Base-by-base conservation (phyloP, 192 early-diverging fungal species). In the Phlyctochytrium bullatum region DNA sequence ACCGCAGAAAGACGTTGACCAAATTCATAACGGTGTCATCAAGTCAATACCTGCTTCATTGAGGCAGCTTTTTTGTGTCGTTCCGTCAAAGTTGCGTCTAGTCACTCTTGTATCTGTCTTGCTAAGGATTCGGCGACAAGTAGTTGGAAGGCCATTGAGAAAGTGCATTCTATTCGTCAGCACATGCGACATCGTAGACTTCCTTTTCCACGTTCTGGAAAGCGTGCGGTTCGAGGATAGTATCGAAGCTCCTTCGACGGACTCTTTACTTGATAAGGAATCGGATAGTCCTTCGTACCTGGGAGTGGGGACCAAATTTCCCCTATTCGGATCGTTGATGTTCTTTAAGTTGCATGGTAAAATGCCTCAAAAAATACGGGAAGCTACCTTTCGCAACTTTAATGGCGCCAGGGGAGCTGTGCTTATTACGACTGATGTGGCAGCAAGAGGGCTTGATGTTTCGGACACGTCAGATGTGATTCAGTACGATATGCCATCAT, bases 401-500 rank as follows among this genome's bases (percentile, higher is more conserved):
- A 83, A 86, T 33, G 74, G 80, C 50, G 31, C 62, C 14, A 69
- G 31, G 0, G 36, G 77, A 10, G 86, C 91, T 34, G 80, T 99
- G 23, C 78, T 99, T 29, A 84, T 99, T 71, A 94, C 92, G 62
- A 99, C 97, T 0, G 96, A 98, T 77, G 95, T 99, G 2, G 94
- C 96, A 0, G 96, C 97, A 1, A 91, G 97, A 75, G 97, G 97
- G 33, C 82, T 99, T 50, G 97, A 99, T 87, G 75, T 99, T 52
- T 94, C 96, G 27, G 90, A 97, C 73, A 92, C 98, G 25, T 83
- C 86, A 28, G 84, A 83, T 52, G 93, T 99, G 72, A 81, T 99
- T 47, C 97, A 99, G 76, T 97, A 94, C 66, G 97, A 99, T 73
- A 90, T 95, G 36, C 97, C 97, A 10, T 80, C 89, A n/a, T 95